phyloP scores from a whole-genome alignment of 2,329 filamentous ascomycete species.

The Ophiocordyceps robertsii region DNA sequence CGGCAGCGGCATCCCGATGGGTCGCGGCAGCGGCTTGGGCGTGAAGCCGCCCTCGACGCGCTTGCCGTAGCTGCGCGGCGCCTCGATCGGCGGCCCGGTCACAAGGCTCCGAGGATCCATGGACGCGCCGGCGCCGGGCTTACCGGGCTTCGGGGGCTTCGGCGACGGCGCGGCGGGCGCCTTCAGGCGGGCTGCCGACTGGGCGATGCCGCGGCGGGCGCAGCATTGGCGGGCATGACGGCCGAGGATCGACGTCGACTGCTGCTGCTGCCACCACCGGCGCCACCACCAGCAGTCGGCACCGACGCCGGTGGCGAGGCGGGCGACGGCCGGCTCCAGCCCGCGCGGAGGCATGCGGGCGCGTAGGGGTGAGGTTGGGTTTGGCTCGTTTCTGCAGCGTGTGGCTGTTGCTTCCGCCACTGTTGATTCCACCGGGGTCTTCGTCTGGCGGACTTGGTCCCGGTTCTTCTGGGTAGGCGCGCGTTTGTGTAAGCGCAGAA shows the following conservation, averaged over 20 bases:
- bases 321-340: slow-evolving; percentile 5
- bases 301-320: background rate
- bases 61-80: slow-evolving; percentile 47
- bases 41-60: slow-evolving; percentile 37
- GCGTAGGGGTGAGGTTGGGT: background rate
- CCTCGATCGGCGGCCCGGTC: slow-evolving; percentile 36
- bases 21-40: slow-evolving; percentile 49
- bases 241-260: too few relatives aligned
- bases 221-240: slow-evolving; percentile 24
- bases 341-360: slow-evolving; percentile 17
- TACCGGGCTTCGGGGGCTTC: slow-evolving; percentile 13
- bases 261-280: background rate
- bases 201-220: slow-evolving; percentile 33
- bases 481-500: background rate
- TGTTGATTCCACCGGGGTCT: too few relatives aligned
- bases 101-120: slow-evolving; percentile 24
- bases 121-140: slow-evolving; percentile 20
- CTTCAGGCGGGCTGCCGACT: slow-evolving; percentile 20
- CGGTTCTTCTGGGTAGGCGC: too few relatives aligned
- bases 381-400: background rate
- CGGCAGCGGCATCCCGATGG: slow-evolving; percentile 68
- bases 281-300: slow-evolving; percentile 6
- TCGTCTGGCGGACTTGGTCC: too few relatives aligned
- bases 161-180: too few relatives aligned
- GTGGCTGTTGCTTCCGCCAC: too few relatives aligned